A percentile compares a stretch with the other conserved stretches of the same genome.
Evolutionary conservation across 1,284 basidiomycete species (phyloP).

Genomic region (Chiua sp.): DNA sequence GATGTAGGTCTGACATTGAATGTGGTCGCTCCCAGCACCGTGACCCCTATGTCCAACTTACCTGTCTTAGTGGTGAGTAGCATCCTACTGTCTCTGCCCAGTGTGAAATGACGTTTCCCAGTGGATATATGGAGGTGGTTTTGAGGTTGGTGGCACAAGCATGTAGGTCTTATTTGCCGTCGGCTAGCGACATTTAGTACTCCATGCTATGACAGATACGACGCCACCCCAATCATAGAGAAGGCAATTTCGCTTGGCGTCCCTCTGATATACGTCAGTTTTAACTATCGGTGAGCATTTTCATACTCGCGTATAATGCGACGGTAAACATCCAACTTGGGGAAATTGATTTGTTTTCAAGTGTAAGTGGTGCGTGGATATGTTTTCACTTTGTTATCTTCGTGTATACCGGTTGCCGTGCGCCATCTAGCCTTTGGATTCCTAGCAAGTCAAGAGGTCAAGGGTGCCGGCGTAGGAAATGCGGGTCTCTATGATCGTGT

Average conservation of each 20-base stretch:
- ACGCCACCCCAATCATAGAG: slow-evolving; percentile 32
- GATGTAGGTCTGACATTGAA: slow-evolving; percentile 50
- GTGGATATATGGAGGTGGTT: slow-evolving; percentile 37
- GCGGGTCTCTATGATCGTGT: slow-evolving; percentile 59
- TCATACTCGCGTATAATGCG: not conserved
- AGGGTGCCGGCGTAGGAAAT: slow-evolving; percentile 56
- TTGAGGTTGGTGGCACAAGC: slow-evolving; percentile 36
- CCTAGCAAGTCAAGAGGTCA: slow-evolving; percentile 54
- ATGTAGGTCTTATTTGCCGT: not conserved
- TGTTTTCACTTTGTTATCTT: slow-evolving; percentile 17
- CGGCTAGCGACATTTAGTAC: too few species aligned
- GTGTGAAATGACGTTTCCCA: not conserved
- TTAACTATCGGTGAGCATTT: slow-evolving; percentile 41
- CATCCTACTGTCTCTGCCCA: not conserved
- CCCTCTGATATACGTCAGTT: slow-evolving; percentile 40
- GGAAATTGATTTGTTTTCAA: slow-evolving; percentile 4
- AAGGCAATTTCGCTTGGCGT: slow-evolving; percentile 30
- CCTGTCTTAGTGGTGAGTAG: slow-evolving; percentile 49
- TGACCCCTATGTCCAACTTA: slow-evolving; percentile 29
- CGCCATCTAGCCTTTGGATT: slow-evolving; percentile 48
- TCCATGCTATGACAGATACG: slow-evolving; percentile 17
- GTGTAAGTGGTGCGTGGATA: slow-evolving; percentile 31
- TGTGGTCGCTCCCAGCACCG: slow-evolving; percentile 40
- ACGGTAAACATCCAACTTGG: not conserved
- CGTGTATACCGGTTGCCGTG: not conserved